Percentiles rank a stretch among this genome's conserved stretches.
phyloP scores from a whole-genome alignment of 2,329 filamentous ascomycete species.

The Penicillium vulpinum region DNA sequence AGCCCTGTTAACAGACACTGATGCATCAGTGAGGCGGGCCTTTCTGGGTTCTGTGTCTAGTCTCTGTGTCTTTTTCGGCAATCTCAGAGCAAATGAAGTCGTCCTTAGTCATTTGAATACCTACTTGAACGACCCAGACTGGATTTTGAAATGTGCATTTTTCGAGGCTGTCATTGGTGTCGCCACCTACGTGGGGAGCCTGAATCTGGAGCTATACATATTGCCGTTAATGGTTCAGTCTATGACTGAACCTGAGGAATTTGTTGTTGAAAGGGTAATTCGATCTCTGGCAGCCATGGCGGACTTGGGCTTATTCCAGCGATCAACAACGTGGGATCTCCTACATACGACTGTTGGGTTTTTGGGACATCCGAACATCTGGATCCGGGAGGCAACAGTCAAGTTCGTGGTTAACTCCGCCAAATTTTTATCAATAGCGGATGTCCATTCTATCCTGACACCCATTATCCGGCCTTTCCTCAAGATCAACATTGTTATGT shows the following conservation, averaged over 20 bases:
- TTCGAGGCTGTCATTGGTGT: constrained; percentile 95
- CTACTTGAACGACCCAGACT: constrained; percentile 93
- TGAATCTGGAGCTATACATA: constrained; percentile 90
- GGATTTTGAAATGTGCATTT: constrained; percentile 94
- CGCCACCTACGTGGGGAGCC: constrained; percentile 83
- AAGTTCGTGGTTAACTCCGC: constrained; percentile 79
- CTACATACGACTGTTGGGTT: constrained; percentile 81
- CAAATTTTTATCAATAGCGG: constrained; percentile 73
- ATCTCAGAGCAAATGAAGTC: constrained; percentile 90
- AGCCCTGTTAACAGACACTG: constrained; percentile 79
- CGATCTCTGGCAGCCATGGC: constrained; percentile 87
- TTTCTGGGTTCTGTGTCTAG: constrained; percentile 90
- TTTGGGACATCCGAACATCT: constrained; percentile 88
- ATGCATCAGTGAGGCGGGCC: constrained; percentile 82
- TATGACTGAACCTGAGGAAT: constrained; percentile 87
- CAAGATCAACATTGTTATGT: constrained; percentile 68
- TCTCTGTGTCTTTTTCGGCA: constrained; percentile 92
- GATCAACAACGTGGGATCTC: constrained; percentile 82
- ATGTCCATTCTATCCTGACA: constrained; percentile 77
- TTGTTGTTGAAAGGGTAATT: constrained; percentile 86
- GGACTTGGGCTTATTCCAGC: constrained; percentile 80
- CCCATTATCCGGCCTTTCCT: constrained; percentile 81
- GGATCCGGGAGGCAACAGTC: constrained; percentile 87
- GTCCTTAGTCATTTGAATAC: constrained; percentile 94
- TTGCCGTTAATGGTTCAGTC: constrained; percentile 94